Evolutionary conservation across 1,284 basidiomycete species (phyloP).

Genomic region (Ceratobasidium sp.): DNA sequence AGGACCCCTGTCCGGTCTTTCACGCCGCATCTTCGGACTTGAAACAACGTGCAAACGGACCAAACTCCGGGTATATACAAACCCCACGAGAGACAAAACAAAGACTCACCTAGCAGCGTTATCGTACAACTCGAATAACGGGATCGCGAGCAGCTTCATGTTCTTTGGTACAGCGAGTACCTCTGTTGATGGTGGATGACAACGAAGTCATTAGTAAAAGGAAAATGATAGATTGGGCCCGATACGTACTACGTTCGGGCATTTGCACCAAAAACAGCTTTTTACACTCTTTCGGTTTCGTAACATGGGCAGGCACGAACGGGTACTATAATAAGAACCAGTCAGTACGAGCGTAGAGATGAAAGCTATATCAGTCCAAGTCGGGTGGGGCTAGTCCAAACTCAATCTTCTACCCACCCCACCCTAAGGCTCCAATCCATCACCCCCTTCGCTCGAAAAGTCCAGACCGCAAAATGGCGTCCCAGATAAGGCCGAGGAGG

Average conservation of each 20-base stretch:
- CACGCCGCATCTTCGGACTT: neutral
- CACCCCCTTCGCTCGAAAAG: neutral
- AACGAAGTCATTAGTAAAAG: neutral
- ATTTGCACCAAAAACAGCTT: constrained; percentile 96
- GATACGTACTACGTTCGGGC: constrained; percentile 87
- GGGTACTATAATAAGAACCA: constrained; percentile 78
- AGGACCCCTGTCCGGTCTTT: constrained; percentile 3
- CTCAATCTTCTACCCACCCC: neutral
- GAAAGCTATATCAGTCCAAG: neutral
- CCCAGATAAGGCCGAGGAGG: constrained; percentile 21
- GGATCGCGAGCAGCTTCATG: constrained; percentile 97
- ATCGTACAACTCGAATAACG: constrained; percentile 96
- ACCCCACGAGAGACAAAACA: too few relatives aligned
- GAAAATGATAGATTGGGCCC: too few relatives aligned
- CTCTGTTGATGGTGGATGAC: constrained; percentile 70
- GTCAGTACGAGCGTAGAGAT: constrained; percentile 5
- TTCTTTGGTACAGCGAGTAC: constrained; percentile 97
- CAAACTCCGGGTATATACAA: neutral
- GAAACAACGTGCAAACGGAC: neutral
- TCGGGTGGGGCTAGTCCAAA: neutral
- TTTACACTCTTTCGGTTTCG: constrained; percentile 98
- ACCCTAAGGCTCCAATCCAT: neutral
- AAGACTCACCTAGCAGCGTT: constrained; percentile 85
- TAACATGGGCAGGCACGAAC: constrained; percentile 96
- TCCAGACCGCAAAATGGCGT: neutral